A percentile compares a stretch with the other conserved stretches of the same genome.
These are phyloP conservation scores for Plectosphaerella sp. DNA, from an alignment of 2,329 filamentous ascomycete genomes.

Conservation along the genomic window DNA sequence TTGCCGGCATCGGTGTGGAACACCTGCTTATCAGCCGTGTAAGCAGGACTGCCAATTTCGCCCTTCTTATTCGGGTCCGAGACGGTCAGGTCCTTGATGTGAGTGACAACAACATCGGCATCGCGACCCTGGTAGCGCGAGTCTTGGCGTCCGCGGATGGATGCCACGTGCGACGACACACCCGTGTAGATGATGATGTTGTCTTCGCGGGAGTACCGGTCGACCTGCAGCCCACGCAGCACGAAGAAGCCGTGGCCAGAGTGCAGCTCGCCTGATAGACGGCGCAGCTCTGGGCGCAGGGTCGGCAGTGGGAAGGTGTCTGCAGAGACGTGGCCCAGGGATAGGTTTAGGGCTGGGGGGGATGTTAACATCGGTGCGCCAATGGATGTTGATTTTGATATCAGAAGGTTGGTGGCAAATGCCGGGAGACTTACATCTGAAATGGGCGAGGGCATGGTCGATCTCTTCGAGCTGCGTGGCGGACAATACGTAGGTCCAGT, in stretches of 20 bases:
- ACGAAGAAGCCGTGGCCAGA: conserved; percentile 57
- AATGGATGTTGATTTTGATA: background rate
- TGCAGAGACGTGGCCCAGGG: conserved; percentile 37
- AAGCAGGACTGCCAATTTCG: conserved; percentile 52
- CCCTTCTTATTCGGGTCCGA: conserved; percentile 21
- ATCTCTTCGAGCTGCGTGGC: conserved; percentile 45
- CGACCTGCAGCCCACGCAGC: conserved; percentile 51
- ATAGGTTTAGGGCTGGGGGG: conserved; percentile 25
- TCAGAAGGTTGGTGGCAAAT: background rate
- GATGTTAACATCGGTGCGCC: background rate
- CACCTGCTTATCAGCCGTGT: conserved; percentile 56
- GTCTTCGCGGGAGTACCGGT: conserved; percentile 48
- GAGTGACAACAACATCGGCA: conserved; percentile 49
- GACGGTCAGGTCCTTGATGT: conserved; percentile 57
- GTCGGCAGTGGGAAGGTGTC: conserved; percentile 52
- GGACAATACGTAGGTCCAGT: conserved; percentile 50
- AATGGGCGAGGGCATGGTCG: conserved; percentile 8
- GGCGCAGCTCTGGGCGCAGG: conserved; percentile 43
- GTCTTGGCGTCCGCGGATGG: conserved; percentile 49
- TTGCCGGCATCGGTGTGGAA: conserved; percentile 61
- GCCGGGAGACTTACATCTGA: conserved; percentile 7
- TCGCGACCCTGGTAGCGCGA: conserved; percentile 35
- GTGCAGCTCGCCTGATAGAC: conserved; percentile 50
- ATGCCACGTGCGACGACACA: conserved; percentile 53
- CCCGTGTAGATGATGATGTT: conserved; percentile 58